phyloP scores from a whole-genome alignment of 169 alveolate species.

The Plasmodium gaboni region DNA sequence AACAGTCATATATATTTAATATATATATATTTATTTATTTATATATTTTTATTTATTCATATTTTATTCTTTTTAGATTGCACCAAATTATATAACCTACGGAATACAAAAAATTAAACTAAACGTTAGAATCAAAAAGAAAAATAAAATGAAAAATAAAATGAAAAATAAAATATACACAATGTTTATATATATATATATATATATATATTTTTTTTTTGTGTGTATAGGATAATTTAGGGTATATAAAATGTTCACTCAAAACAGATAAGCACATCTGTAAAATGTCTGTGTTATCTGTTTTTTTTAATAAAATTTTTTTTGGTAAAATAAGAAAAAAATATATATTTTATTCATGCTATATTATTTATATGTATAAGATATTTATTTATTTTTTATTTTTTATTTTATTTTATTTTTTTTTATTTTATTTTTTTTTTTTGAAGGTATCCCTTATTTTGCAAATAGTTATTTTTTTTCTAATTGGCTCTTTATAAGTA shows the following conservation, averaged over 20 bases:
- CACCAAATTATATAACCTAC: conserved; percentile 57
- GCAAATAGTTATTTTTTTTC: conserved; percentile 68
- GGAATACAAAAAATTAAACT: conserved; percentile 56
- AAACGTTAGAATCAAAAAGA: conserved; percentile 14
- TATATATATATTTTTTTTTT: not conserved
- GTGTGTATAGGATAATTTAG: conserved; percentile 27
- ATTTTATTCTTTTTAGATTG: conserved; percentile 21
- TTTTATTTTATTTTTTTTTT: no score
- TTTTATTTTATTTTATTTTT: no score
- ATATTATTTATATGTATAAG: no score
- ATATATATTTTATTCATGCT: not conserved
- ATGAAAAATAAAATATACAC: not conserved
- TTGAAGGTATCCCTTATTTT: conserved; percentile 52
- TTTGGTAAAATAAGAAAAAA: conserved; percentile 20
- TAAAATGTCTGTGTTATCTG: conserved; percentile 62
- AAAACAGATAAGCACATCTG: conserved; percentile 62
- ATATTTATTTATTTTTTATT: no score
- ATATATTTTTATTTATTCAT: not conserved
- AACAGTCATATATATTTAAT: not conserved
- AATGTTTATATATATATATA: not conserved
- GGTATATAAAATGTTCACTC: conserved; percentile 51
- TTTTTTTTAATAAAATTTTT: conserved; percentile 56
- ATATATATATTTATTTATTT: not conserved
- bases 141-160: not conserved
- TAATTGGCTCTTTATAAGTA: conserved; percentile 53